Evolutionary conservation across 2,329 filamentous ascomycete genomes (phyloP), one percentile per base, ranked within the genome.

Genomic region (Hawksworthiomyces lignivorus): DNA sequence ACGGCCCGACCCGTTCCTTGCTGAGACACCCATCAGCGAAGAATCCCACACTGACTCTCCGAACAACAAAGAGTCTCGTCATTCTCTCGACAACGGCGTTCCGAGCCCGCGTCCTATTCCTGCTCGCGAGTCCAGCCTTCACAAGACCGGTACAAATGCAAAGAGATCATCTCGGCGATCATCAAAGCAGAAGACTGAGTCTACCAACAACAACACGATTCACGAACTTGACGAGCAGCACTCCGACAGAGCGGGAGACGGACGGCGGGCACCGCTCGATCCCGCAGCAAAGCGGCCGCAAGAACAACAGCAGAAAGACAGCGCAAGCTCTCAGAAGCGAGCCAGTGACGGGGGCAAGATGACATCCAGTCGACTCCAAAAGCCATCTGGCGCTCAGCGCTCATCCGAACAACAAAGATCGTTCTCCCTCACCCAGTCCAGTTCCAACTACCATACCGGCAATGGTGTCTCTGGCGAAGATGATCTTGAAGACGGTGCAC

Each of bases 121-220:
- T 0, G 60, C 69, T 7, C 73, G 82, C 43, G 81, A 84, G 42
- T 87, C 82, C 1, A 87, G 82, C 28, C 62, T 85, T 27, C 67
- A 75, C 38, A 83, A 75, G 52, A 68, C 73, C 1, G 69, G 69
- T 8, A 61, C 65, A 17, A 69, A 67, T 32, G 66, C 63, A 12
- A 78, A 72, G 58, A 69, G 77, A 42, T 69, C 72, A 2, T 72
- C 69, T 5, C 67, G 72, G 2, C 60, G 70, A 41, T 66, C 50
- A 2, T 59, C 75, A 19, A 77, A 69, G 54, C 64, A 64, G 31
- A 65, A 72, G 44, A 68, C 59, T 52, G 69, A 69, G 26, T 20
- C 24, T 1, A 15, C 17, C 0, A 51, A 18, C 1, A 59, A 65
- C 37, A 57, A 57, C 8, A 71, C 73, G 12, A 67, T 65, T n/a